Conservation (phyloP, 352 stramenopile genomes). For the Phytophthora ohioensis region DNA sequence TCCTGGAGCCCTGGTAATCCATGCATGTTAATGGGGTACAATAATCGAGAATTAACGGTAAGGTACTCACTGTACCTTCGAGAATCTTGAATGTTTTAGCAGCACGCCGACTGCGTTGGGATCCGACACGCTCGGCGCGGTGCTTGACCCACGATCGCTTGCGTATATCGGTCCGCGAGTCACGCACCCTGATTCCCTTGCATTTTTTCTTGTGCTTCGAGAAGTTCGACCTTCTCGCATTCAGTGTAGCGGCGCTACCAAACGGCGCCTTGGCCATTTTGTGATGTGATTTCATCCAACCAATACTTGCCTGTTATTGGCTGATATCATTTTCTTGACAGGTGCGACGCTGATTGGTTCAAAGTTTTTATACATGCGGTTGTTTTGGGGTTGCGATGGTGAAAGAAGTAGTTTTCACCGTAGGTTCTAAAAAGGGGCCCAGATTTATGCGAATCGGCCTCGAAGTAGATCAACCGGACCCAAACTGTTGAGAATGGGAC, state of each 20-base stretch:
- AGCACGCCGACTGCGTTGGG: neutral
- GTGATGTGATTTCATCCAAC: neutral
- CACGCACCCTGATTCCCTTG: conserved; percentile 3
- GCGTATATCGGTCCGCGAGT: neutral
- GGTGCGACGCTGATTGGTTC: neutral
- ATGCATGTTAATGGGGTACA: neutral
- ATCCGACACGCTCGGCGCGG: conserved; percentile 2
- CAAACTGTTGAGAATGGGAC: too few species aligned
- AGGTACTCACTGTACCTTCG: neutral
- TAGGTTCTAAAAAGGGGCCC: too few species aligned
- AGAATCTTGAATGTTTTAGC: neutral
- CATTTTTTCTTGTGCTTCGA: conserved; percentile 6
- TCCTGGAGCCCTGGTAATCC: neutral
- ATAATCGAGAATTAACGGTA: neutral
- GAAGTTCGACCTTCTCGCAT: conserved; percentile 3
- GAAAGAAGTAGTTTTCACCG: conserved; percentile 6
- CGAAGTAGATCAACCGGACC: too few species aligned
- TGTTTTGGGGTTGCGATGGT: conserved; percentile 13
- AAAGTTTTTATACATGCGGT: conserved; percentile 7
- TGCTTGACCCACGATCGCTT: conserved; percentile 2
- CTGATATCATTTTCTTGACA: neutral
- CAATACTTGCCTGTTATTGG: neutral
- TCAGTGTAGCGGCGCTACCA: neutral
- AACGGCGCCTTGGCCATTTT: conserved; percentile 6
- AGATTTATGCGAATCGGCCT: too few species aligned